Evolutionary conservation across 495 filamentous ascomycete species (phyloP).

Genomic region (Penicillium dipodomyicola): DNA sequence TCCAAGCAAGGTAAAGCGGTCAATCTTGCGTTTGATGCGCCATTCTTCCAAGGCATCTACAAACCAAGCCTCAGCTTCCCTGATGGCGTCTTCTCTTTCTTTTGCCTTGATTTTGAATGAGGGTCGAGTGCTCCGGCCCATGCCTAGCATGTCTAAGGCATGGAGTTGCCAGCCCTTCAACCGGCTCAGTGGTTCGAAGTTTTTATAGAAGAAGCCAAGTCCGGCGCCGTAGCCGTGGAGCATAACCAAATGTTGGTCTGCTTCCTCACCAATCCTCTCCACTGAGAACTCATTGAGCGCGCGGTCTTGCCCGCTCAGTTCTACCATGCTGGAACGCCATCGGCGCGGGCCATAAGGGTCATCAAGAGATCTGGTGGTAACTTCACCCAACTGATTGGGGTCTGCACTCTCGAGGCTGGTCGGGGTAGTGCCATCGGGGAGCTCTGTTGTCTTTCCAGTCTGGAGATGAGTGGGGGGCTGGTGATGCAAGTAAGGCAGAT

Average conservation of each 20-base stretch:
- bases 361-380: slow-evolving; percentile 47
- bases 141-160: slow-evolving; percentile 88
- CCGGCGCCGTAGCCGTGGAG: slow-evolving; percentile 96
- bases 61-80: slow-evolving; percentile 93
- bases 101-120: slow-evolving; percentile 80
- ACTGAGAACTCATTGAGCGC: slow-evolving; percentile 91
- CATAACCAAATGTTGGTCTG: slow-evolving; percentile 88
- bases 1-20: slow-evolving; percentile 87
- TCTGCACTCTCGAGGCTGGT: slow-evolving; percentile 43
- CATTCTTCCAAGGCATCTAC: slow-evolving; percentile 96
- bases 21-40: slow-evolving; percentile 82
- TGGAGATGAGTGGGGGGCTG: slow-evolving; percentile 68
- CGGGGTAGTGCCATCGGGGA: slow-evolving; percentile 36
- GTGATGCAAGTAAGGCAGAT: slow-evolving; percentile 78
- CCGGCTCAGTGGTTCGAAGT: slow-evolving; percentile 83
- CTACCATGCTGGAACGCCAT: slow-evolving; percentile 83
- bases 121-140: slow-evolving; percentile 86
- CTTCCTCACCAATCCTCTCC: slow-evolving; percentile 73
- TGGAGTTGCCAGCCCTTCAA: slow-evolving; percentile 82
- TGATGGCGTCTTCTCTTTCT: slow-evolving; percentile 74
- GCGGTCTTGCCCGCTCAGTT: slow-evolving; percentile 79
- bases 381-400: slow-evolving; percentile 38
- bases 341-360: slow-evolving; percentile 84
- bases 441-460: slow-evolving; percentile 53
- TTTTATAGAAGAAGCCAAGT: slow-evolving; percentile 95